These are phyloP conservation scores for Spergularia bocconei DNA, from an alignment of 148 eudicot species.

Conservation along the genomic window DNA sequence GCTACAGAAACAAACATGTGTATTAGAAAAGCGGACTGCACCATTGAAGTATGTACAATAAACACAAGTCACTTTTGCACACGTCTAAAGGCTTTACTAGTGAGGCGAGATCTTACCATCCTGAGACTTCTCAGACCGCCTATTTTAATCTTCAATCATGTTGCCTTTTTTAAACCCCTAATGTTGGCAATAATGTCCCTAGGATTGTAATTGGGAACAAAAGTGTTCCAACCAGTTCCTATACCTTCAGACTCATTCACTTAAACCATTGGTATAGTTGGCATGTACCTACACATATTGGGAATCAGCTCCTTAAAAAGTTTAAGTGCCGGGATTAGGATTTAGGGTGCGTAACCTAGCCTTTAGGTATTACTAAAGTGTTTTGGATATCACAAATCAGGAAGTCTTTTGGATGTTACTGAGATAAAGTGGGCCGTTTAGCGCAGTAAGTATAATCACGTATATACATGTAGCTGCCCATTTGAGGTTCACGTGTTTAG, in stretches of 20 bases:
- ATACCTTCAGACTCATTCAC: constrained; percentile 99
- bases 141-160: constrained; percentile 56
- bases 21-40: constrained; percentile 6
- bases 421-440: too few species aligned
- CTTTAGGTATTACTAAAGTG: too few species aligned
- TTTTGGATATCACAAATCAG: too few species aligned
- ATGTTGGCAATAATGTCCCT: constrained; percentile 73
- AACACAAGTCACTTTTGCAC: constrained; percentile 5
- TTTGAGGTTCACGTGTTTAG: too few species aligned
- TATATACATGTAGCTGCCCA: too few species aligned
- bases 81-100: constrained; percentile 64
- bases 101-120: constrained; percentile 74
- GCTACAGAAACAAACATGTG: constrained; percentile 42
- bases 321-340: too few species aligned
- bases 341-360: too few species aligned
- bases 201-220: constrained; percentile 84
- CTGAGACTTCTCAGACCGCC: constrained; percentile 44
- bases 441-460: too few species aligned
- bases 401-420: too few species aligned
- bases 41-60: background rate
- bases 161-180: constrained; percentile 52
- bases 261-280: constrained; percentile 75
- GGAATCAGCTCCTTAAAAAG: constrained; percentile 10
- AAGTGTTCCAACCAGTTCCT: constrained; percentile 97
- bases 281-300: constrained; percentile 64